phyloP scores from a whole-genome alignment of 192 early-diverging fungal species.

The Backusella morwellensis region DNA sequence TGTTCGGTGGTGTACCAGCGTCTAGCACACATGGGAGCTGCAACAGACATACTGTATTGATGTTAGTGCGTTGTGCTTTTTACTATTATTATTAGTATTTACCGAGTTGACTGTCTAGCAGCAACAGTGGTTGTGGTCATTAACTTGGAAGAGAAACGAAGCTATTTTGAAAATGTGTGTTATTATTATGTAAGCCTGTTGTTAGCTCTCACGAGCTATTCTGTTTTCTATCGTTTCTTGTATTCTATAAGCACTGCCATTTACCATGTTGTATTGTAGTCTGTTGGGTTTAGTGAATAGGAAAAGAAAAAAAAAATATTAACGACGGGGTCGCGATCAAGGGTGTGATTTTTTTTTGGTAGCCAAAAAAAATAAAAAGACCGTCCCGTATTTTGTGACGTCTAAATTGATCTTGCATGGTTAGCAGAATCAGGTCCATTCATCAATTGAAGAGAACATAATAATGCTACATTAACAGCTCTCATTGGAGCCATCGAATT shows the following conservation, averaged over 20 bases:
- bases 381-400: slow-evolving; percentile 1
- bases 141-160: slow-evolving; percentile 28
- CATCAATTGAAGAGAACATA: too few species aligned
- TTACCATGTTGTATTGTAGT: slow-evolving; percentile 5
- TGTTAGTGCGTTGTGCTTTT: not conserved
- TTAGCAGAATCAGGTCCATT: not conserved
- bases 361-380: not conserved
- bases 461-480: too few species aligned
- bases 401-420: not conserved
- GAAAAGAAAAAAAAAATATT: not conserved
- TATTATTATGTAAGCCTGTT: not conserved
- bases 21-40: slow-evolving; percentile 19
- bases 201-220: not conserved
- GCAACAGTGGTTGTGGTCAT: slow-evolving; percentile 12
- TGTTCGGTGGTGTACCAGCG: slow-evolving; percentile 45
- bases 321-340: not conserved
- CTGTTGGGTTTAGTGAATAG: not conserved
- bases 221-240: not conserved
- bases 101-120: slow-evolving; percentile 26
- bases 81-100: not conserved
- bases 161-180: slow-evolving; percentile 2
- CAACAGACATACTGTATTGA: slow-evolving; percentile 8
- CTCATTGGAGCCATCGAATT: too few species aligned
- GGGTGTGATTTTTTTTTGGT: not conserved
- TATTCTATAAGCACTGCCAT: not conserved